Conservation (phyloP, 192 early-diverging fungal genomes). For the Dispira simplex region DNA sequence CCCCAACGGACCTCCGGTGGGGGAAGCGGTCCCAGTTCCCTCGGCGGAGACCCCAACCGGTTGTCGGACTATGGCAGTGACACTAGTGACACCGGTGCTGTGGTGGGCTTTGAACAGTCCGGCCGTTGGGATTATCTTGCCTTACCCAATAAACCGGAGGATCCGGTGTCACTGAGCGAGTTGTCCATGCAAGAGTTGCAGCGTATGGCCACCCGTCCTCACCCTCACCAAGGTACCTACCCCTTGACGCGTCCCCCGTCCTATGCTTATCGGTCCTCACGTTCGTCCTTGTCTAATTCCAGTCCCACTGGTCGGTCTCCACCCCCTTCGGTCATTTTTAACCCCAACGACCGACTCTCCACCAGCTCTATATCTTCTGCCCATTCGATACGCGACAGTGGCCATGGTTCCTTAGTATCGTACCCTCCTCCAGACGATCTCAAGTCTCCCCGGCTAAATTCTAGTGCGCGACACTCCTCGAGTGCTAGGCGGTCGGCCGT, state of each 20-base stretch:
- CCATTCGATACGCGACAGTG: not conserved
- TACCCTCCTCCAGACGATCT: not conserved
- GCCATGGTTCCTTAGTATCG: not conserved
- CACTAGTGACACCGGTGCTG: slow-evolving; percentile 7
- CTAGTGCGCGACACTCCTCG: not conserved
- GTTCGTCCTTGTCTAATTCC: not conserved
- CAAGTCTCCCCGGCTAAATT: too few species aligned
- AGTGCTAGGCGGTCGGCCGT: not conserved
- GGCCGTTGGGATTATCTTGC: slow-evolving; percentile 4
- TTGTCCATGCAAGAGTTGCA: slow-evolving; percentile 10
- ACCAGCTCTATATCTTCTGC: not conserved
- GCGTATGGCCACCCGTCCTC: not conserved
- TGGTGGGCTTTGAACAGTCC: slow-evolving; percentile 3
- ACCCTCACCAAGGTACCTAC: not conserved
- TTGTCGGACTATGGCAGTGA: slow-evolving; percentile 2
- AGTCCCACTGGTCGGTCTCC: slow-evolving; percentile 2
- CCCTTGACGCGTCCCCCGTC: not conserved
- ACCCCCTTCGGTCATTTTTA: not conserved
- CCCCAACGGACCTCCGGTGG: too few species aligned
- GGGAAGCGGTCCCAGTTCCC: not conserved
- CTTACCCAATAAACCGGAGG: not conserved
- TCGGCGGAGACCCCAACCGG: not conserved
- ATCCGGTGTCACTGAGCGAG: slow-evolving; percentile 1
- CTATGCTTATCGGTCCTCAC: slow-evolving; percentile 1
- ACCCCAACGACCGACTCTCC: not conserved